Evolutionary conservation across 805 yeast species (phyloP).

Genomic region (Spathaspora sp.): DNA sequence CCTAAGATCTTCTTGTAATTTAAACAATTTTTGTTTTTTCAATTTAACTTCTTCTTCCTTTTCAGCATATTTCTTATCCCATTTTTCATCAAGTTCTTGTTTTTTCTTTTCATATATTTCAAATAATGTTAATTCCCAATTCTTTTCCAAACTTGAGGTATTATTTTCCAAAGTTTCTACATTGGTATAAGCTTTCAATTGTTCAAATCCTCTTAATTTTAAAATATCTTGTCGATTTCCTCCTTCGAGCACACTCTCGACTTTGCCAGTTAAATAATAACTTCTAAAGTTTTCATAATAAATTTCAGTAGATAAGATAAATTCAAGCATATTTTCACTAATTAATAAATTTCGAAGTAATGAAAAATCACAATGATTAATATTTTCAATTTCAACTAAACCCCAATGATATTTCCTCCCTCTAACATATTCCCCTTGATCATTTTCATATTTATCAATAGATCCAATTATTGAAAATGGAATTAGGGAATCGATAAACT

Average conservation of each 20-base stretch:
- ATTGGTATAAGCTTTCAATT: constrained; percentile 31
- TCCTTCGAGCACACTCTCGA: background rate
- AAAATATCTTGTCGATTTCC: background rate
- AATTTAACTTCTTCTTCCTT: constrained; percentile 59
- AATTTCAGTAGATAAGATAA: constrained; percentile 71
- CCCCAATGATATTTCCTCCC: constrained; percentile 90
- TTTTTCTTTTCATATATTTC: constrained; percentile 35
- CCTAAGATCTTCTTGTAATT: constrained; percentile 54
- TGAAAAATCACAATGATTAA: constrained; percentile 70
- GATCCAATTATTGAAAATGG: constrained; percentile 79
- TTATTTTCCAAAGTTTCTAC: background rate
- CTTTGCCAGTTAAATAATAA: constrained; percentile 18
- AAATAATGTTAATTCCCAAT: background rate
- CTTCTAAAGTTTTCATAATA: constrained; percentile 70
- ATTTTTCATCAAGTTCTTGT: constrained; percentile 36
- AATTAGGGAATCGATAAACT: constrained; percentile 35
- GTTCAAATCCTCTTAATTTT: constrained; percentile 6
- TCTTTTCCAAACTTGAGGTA: background rate
- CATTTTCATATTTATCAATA: constrained; percentile 29
- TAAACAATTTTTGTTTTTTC: constrained; percentile 56
- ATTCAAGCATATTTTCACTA: constrained; percentile 70
- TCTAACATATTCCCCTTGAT: constrained; percentile 45
- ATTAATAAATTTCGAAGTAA: constrained; percentile 62
- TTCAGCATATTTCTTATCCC: constrained; percentile 19
- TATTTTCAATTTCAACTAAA: constrained; percentile 75